Evolutionary conservation across 108 stramenopile genomes (phyloP).

Genomic region (Cyclostephanos tholiformis): DNA sequence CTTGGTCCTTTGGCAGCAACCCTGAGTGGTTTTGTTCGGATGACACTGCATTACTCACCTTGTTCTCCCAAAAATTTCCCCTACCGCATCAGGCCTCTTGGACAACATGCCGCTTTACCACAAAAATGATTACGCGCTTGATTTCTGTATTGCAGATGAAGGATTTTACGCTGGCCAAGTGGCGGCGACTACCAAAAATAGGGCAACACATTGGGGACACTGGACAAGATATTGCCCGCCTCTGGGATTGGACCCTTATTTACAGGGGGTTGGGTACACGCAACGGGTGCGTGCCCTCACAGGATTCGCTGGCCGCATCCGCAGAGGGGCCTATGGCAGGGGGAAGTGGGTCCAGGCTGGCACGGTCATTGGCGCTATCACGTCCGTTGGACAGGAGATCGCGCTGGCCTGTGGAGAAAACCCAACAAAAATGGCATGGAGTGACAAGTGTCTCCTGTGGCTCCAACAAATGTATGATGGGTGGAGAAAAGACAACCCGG

Average conservation of each 20-base stretch:
- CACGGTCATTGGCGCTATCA: conserved; percentile 15
- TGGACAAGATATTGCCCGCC: conserved; percentile 8
- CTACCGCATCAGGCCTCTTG: conserved; percentile 24
- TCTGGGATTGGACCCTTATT: background rate
- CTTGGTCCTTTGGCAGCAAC: conserved; percentile 19
- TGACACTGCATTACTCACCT: conserved; percentile 3
- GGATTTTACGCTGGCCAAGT: conserved; percentile 5
- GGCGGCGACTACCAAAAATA: background rate
- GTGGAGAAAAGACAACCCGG: background rate
- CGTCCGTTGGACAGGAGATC: conserved; percentile 23
- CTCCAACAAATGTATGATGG: background rate
- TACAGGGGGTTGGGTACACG: background rate
- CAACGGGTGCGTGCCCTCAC: background rate
- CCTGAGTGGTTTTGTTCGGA: conserved; percentile 10
- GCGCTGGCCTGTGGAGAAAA: conserved; percentile 11
- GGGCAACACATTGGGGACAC: conserved; percentile 14
- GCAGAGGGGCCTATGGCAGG: background rate
- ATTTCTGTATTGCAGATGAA: conserved; percentile 17
- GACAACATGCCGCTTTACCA: conserved; percentile 1
- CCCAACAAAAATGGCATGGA: conserved; percentile 4
- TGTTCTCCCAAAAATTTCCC: conserved; percentile 7
- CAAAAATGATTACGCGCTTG: conserved; percentile 4
- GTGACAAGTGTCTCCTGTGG: background rate
- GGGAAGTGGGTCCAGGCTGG: conserved; percentile 4
- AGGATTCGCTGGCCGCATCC: background rate